phyloP scores from a whole-genome alignment of 1,139 yeast genomes.

The Hyphopichia pseudoburtonii region DNA sequence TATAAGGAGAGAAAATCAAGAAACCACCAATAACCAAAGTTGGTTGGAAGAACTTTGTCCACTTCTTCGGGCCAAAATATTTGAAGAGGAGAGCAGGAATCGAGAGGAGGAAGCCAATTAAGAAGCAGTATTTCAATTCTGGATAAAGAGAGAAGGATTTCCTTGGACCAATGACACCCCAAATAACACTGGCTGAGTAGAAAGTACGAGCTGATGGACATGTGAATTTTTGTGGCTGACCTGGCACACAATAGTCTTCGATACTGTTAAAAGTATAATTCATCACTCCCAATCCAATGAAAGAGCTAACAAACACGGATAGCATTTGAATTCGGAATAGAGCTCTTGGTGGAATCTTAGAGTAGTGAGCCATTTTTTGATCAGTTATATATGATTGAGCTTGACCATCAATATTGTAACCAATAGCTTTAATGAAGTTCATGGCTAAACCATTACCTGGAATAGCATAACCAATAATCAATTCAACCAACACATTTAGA shows the following conservation, averaged over 20 bases:
- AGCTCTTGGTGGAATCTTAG: conserved; percentile 60
- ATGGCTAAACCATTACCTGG: conserved; percentile 60
- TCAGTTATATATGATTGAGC: conserved; percentile 52
- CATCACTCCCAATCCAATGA: conserved; percentile 53
- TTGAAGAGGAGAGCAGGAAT: conserved; percentile 42
- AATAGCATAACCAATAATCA: conserved; percentile 56
- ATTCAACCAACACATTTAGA: conserved; percentile 56
- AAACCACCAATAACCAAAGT: conserved; percentile 41
- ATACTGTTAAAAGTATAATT: conserved; percentile 48
- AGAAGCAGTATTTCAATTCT: conserved; percentile 49
- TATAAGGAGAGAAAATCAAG: conserved; percentile 47
- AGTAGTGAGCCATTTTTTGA: conserved; percentile 57
- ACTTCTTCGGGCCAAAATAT: conserved; percentile 29
- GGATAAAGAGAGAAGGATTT: conserved; percentile 54
- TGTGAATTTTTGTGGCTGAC: conserved; percentile 43
- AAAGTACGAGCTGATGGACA: conserved; percentile 51
- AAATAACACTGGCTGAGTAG: conserved; percentile 51
- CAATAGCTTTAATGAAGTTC: conserved; percentile 55
- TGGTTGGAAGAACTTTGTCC: conserved; percentile 40
- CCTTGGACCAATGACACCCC: conserved; percentile 70
- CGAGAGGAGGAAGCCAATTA: conserved; percentile 52
- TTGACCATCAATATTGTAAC: conserved; percentile 56
- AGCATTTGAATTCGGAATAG: conserved; percentile 58
- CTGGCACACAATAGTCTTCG: conserved; percentile 44
- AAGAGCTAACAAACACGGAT: conserved; percentile 39